These are phyloP conservation scores for Daedaleopsis sinensis DNA, from an alignment of 768 basidiomycete genomes.

Conservation along the genomic window DNA sequence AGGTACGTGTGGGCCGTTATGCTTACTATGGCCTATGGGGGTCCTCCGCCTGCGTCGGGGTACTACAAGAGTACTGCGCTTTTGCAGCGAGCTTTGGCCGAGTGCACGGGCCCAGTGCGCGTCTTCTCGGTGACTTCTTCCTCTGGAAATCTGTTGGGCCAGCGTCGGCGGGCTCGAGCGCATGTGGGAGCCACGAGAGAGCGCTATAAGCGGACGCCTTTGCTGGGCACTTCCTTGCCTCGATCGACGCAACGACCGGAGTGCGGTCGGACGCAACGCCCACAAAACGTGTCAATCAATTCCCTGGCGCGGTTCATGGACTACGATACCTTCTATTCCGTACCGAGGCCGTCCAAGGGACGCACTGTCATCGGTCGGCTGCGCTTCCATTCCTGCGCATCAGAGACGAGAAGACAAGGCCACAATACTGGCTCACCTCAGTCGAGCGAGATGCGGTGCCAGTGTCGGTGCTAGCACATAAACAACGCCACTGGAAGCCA, in stretches of 20 bases:
- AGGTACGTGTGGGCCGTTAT: too few relatives aligned
- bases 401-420: neutral
- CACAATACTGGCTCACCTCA: neutral
- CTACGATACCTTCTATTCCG: conserved; percentile 6
- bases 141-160: too few relatives aligned
- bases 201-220: too few relatives aligned
- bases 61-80: too few relatives aligned
- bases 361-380: neutral
- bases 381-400: neutral
- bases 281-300: conserved; percentile 16
- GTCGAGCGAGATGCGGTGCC: neutral
- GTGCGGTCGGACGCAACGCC: conserved; percentile 6
- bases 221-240: neutral
- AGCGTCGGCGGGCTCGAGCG: neutral
- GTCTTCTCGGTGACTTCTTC: too few relatives aligned
- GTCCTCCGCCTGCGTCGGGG: too few relatives aligned
- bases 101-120: too few relatives aligned
- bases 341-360: neutral
- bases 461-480: neutral
- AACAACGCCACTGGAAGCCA: neutral
- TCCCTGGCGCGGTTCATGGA: neutral
- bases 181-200: neutral
- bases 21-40: too few relatives aligned
- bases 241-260: neutral
- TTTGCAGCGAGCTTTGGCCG: too few relatives aligned